Conservation (phyloP, 208 protist species). For the Crithidia brevicula region DNA sequence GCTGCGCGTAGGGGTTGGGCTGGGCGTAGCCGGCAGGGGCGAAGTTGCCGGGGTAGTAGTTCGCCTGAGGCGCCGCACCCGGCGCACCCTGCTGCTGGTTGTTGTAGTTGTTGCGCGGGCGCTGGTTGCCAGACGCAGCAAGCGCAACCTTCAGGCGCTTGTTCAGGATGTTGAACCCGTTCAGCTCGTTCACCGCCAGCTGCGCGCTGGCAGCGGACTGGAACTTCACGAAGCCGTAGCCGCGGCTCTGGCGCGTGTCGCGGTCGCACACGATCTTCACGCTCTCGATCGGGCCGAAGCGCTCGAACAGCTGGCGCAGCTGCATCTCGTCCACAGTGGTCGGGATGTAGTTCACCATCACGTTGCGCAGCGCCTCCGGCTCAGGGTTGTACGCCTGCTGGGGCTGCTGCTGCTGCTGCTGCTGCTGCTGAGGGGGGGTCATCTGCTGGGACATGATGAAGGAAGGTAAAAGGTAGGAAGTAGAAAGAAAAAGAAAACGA, state of each 20-base stretch:
- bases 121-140: slow-evolving; percentile 76
- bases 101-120: slow-evolving; percentile 41
- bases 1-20: slow-evolving; percentile 72
- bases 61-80: slow-evolving; percentile 34
- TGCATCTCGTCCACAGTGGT: slow-evolving; percentile 85
- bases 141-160: slow-evolving; percentile 91
- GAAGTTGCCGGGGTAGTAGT: slow-evolving; percentile 67
- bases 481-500: background rate
- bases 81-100: slow-evolving; percentile 20
- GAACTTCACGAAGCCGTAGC: slow-evolving; percentile 93
- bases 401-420: slow-evolving; percentile 40
- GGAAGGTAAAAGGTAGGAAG: background rate
- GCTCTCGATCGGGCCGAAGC: slow-evolving; percentile 83
- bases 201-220: slow-evolving; percentile 68
- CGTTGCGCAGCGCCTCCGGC: slow-evolving; percentile 78
- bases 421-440: slow-evolving; percentile 37
- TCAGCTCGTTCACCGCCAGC: slow-evolving; percentile 78
- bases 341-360: slow-evolving; percentile 93
- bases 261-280: slow-evolving; percentile 92
- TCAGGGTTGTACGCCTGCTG: slow-evolving; percentile 60
- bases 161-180: slow-evolving; percentile 88
- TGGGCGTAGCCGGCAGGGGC: slow-evolving; percentile 50
- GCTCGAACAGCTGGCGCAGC: slow-evolving; percentile 86
- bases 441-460: slow-evolving; percentile 49
- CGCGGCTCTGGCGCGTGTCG: slow-evolving; percentile 82